Conservation (phyloP, 2,329 filamentous ascomycete genomes). For the Penicillium sp. region DNA sequence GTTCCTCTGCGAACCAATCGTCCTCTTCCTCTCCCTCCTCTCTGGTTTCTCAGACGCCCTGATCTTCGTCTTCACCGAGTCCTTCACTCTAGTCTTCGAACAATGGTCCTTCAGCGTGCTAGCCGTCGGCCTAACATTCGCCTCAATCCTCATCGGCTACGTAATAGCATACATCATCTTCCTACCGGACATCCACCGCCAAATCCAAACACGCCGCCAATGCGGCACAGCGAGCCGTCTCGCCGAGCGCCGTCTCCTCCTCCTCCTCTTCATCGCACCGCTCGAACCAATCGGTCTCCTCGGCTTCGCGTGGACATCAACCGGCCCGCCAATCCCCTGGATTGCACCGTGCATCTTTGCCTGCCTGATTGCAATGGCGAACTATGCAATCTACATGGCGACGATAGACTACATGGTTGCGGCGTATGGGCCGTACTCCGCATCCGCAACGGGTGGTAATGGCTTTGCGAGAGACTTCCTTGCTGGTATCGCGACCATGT, state of each 20-base stretch:
- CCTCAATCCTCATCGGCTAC: constrained; percentile 67
- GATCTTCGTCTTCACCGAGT: constrained; percentile 77
- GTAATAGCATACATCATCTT: constrained; percentile 61
- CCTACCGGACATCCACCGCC: constrained; percentile 52
- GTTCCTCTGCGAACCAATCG: constrained; percentile 73
- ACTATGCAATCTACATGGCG: constrained; percentile 73
- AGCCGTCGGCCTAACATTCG: constrained; percentile 60
- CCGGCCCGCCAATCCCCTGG: constrained; percentile 65
- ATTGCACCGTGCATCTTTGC: constrained; percentile 66
- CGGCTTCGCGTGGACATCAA: constrained; percentile 67
- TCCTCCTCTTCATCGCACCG: constrained; percentile 61
- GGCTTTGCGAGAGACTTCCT: constrained; percentile 72
- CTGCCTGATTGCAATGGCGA: constrained; percentile 68
- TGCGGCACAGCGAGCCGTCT: constrained; percentile 50
- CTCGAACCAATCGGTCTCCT: constrained; percentile 59
- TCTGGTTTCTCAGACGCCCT: constrained; percentile 72
- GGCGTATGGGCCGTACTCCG: constrained; percentile 70
- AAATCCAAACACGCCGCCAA: constrained; percentile 40
- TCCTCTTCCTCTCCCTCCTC: constrained; percentile 67
- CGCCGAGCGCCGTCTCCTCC: constrained; percentile 65
- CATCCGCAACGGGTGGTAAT: constrained; percentile 73
- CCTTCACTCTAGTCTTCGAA: constrained; percentile 65
- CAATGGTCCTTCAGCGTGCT: constrained; percentile 64
- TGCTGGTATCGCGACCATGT: constrained; percentile 69
- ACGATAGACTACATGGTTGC: constrained; percentile 77